A percentile compares a stretch with the other conserved stretches of the same genome.
Conservation (phyloP, 2,329 filamentous ascomycete genomes). For the Drechslerella coelobrocha region DNA sequence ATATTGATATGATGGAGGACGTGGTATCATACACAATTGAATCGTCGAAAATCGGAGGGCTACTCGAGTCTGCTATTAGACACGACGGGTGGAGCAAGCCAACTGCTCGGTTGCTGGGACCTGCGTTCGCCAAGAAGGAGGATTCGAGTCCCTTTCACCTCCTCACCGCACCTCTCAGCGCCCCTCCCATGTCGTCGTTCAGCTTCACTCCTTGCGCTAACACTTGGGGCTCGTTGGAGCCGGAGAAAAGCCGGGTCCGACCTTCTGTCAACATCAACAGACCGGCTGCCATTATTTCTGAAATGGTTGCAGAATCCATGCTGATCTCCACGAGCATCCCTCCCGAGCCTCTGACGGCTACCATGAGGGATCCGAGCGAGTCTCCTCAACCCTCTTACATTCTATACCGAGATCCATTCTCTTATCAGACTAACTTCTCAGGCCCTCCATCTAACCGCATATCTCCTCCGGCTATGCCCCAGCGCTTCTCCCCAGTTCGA, state of each 20-base stretch:
- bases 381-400: conserved; percentile 25
- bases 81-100: conserved; percentile 19
- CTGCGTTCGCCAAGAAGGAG: conserved; percentile 17
- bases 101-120: conserved; percentile 22
- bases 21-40: conserved; percentile 25
- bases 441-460: conserved; percentile 2
- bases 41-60: conserved; percentile 32
- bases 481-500: conserved; percentile 32
- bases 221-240: conserved; percentile 25
- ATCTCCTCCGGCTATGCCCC: conserved; percentile 11
- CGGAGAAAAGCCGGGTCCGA: conserved; percentile 26
- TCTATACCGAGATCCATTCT: conserved; percentile 28
- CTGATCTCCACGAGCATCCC: conserved; percentile 7
- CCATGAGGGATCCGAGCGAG: conserved; percentile 23
- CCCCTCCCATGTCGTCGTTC: conserved; percentile 21
- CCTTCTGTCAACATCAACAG: conserved; percentile 8
- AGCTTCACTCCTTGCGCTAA: conserved; percentile 11
- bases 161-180: conserved; percentile 7
- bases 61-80: conserved; percentile 17
- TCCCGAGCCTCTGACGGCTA: conserved; percentile 9
- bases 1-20: conserved; percentile 39
- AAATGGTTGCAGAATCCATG: conserved; percentile 12
- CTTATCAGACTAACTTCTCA: conserved; percentile 1
- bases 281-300: conserved; percentile 8
- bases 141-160: conserved; percentile 18